Evolutionary conservation across 805 yeast species (phyloP).

Genomic region (Metschnikowia aberdeeniae): DNA sequence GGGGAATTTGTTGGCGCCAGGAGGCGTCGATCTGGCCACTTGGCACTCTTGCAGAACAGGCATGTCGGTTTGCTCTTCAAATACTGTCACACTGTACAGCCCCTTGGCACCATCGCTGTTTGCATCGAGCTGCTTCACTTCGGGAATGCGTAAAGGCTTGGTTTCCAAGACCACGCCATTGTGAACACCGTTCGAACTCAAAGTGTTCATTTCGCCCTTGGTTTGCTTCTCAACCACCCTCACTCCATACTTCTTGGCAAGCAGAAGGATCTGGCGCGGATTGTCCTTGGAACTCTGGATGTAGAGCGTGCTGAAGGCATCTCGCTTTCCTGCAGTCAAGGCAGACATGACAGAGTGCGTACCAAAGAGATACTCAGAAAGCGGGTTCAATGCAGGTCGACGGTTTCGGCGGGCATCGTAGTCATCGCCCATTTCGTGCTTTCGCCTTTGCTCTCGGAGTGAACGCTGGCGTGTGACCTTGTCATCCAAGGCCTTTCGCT

Average conservation of each 20-base stretch:
- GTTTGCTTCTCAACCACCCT: slow-evolving; percentile 31
- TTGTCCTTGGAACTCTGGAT: slow-evolving; percentile 40
- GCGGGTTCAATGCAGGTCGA: slow-evolving; percentile 34
- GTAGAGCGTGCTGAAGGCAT: slow-evolving; percentile 47
- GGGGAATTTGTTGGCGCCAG: slow-evolving; percentile 37
- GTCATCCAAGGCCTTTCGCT: slow-evolving; percentile 24
- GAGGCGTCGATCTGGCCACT: slow-evolving; percentile 21
- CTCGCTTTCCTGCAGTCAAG: slow-evolving; percentile 51
- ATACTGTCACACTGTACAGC: slow-evolving; percentile 17
- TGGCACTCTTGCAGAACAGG: not conserved
- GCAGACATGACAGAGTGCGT: slow-evolving; percentile 73
- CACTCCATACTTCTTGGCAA: slow-evolving; percentile 45
- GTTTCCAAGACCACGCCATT: slow-evolving; percentile 76
- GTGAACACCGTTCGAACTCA: slow-evolving; percentile 70
- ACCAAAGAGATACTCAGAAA: slow-evolving; percentile 71
- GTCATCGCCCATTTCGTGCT: slow-evolving; percentile 18
- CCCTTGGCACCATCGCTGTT: slow-evolving; percentile 12
- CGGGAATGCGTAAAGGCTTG: slow-evolving; percentile 43
- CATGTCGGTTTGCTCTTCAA: slow-evolving; percentile 9
- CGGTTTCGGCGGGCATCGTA: slow-evolving; percentile 8
- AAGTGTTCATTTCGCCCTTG: slow-evolving; percentile 52
- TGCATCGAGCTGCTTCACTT: slow-evolving; percentile 26
- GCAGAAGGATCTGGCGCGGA: slow-evolving; percentile 37
- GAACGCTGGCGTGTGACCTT: slow-evolving; percentile 31
- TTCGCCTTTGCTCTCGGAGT: slow-evolving; percentile 23